Evolutionary conservation across 1,284 basidiomycete genomes (phyloP).

Genomic region (Ustilago xerochloae): DNA sequence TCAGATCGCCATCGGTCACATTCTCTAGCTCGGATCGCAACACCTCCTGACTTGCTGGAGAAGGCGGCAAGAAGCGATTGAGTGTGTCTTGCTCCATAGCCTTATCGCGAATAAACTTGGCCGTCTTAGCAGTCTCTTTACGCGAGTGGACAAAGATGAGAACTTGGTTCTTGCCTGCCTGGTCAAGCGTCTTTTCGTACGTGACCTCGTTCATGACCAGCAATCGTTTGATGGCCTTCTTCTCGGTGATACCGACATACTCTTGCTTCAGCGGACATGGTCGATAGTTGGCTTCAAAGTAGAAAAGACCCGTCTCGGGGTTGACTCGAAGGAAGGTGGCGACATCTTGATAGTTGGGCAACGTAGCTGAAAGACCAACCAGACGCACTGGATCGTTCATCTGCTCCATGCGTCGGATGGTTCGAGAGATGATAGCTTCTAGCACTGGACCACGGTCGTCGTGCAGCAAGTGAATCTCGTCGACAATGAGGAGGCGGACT

Average conservation of each 20-base stretch:
- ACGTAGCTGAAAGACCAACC: constrained; percentile 92
- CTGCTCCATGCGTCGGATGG: constrained; percentile 91
- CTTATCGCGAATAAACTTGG: constrained; percentile 91
- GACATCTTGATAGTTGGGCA: constrained; percentile 99
- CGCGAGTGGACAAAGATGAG: constrained; percentile 98
- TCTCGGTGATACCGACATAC: constrained; percentile 97
- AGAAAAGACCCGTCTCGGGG: constrained; percentile 90
- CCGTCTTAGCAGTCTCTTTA: constrained; percentile 98
- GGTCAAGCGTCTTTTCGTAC: constrained; percentile 82
- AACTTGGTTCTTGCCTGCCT: constrained; percentile 63
- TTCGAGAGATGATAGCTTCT: constrained; percentile 89
- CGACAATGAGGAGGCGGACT: constrained; percentile 94
- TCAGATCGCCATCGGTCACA: constrained; percentile 84
- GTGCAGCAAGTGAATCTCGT: constrained; percentile 97
- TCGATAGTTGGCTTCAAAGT: constrained; percentile 90
- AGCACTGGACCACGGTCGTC: constrained; percentile 98
- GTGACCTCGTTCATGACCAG: constrained; percentile 99
- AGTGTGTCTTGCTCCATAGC: constrained; percentile 97
- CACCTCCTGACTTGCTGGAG: constrained; percentile 58
- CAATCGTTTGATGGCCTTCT: constrained; percentile 98
- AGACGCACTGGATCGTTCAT: constrained; percentile 84
- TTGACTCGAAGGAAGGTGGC: constrained; percentile 97
- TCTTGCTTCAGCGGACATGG: constrained; percentile 96
- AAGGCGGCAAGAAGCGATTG: constrained; percentile 80
- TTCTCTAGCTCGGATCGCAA: constrained; percentile 78